Base-by-base conservation (phyloP, 2,329 filamentous ascomycete species). In the Ophiostoma ips region DNA sequence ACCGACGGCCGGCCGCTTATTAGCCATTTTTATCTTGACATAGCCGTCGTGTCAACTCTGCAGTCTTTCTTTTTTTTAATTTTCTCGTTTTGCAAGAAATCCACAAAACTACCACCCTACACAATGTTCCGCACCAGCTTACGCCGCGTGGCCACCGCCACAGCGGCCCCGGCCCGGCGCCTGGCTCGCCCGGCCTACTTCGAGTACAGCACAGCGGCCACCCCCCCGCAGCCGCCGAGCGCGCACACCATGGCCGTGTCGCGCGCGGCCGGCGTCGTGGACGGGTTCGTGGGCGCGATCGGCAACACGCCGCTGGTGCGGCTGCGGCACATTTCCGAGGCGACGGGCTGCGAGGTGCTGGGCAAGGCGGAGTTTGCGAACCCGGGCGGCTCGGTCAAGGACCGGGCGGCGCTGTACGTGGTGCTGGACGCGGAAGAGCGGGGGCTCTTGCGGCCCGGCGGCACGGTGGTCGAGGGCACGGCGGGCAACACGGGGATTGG, bases 341-440 rank as follows among this genome's bases (percentile, higher is more conserved):
- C 94, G 62, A 96, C 92, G 0, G 88, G 89, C 57, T 96, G 92
- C 75, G 85, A 94, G 59, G 73, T 98, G 52, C 81, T 96, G 37
- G 92, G 90, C 61, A 98, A 98, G 68, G 89, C 92, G 60, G 92
- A 98, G 66, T 98, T 98, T 71, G 92, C 94, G 74, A 98, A 98
- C 72, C 92, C 92, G 1, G 92, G 92, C 58, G 92, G 92, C 53
- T 89, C 83, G 50, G 83, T 98, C 64, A 98, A 98, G 71, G 92
- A 98, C 69, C 85, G 92, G 55, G 92, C 92, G 2, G 92, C 92
- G 4, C 78, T 95, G 46, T 98, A 87, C 69, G 86, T 96, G 5
- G 87, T 98, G 58, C 82, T 87, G 62, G 84, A 95, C 70, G 92
- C 92, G 54, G 92, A 98, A 68, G 85, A 92, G 67, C 79, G 77